Evolutionary conservation across 2,329 filamentous ascomycete genomes (phyloP).

Genomic region (Colletotrichum spinosum): DNA sequence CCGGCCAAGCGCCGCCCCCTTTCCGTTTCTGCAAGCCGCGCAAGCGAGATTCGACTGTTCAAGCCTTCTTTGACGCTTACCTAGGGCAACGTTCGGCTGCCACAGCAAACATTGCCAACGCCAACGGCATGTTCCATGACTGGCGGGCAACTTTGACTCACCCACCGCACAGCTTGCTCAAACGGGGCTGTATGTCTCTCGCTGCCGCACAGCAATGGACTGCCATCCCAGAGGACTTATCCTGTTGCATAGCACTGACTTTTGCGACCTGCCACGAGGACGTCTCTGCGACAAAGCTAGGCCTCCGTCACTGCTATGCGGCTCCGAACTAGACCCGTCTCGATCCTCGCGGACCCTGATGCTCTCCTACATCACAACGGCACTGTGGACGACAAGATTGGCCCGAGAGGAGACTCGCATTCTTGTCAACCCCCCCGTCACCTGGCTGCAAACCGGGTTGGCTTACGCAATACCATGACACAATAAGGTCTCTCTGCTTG

Average conservation of each 20-base stretch:
- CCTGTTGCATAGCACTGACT: slow-evolving; percentile 4
- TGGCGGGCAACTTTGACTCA: slow-evolving; percentile 18
- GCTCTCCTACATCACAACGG: slow-evolving; percentile 10
- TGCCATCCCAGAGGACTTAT: not conserved
- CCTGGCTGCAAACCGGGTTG: slow-evolving; percentile 6
- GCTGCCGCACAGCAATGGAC: no score
- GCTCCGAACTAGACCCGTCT: not conserved
- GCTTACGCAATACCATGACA: not conserved
- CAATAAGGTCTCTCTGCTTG: not conserved
- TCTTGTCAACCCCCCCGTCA: not conserved
- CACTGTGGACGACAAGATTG: slow-evolving; percentile 6
- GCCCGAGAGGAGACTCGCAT: slow-evolving; percentile 15
- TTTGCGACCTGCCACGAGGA: slow-evolving; percentile 23
- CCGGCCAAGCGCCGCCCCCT: slow-evolving; percentile 14
- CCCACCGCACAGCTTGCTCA: slow-evolving; percentile 20
- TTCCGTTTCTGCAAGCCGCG: not conserved
- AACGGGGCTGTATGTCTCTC: slow-evolving; percentile 21
- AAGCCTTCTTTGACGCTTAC: slow-evolving; percentile 25
- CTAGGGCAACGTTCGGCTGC: slow-evolving; percentile 12
- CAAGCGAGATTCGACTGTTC: slow-evolving; percentile 29
- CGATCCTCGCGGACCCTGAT: slow-evolving; percentile 15
- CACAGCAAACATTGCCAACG: not conserved
- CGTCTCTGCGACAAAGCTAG: slow-evolving; percentile 4
- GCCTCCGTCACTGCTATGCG: slow-evolving; percentile 12
- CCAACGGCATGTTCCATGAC: not conserved